Evolutionary conservation across 1,284 basidiomycete species (phyloP).

Genomic region (Termitomyces sp.): DNA sequence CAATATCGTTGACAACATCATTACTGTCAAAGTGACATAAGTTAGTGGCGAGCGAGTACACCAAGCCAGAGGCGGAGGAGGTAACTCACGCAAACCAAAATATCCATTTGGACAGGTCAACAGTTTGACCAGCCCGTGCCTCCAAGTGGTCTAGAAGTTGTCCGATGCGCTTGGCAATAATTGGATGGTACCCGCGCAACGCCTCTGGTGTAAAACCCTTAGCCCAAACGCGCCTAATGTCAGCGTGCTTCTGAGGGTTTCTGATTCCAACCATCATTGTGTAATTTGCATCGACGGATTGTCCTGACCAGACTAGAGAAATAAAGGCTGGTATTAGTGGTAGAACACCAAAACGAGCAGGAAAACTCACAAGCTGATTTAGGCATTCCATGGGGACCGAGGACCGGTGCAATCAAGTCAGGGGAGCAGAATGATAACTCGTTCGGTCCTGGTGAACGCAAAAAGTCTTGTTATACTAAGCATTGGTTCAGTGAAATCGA

Average conservation of each 20-base stretch:
- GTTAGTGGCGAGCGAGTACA: neutral
- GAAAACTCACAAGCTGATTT: slow-evolving; percentile 27
- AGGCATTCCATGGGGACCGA: slow-evolving; percentile 29
- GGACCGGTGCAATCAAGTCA: slow-evolving; percentile 24
- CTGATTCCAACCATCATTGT: slow-evolving; percentile 27
- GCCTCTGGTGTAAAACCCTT: slow-evolving; percentile 34
- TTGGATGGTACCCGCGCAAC: slow-evolving; percentile 34
- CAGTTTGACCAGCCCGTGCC: slow-evolving; percentile 10
- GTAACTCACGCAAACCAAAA: slow-evolving; percentile 30
- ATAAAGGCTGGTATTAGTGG: neutral
- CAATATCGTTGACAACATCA: slow-evolving; percentile 38
- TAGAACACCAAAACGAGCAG: neutral
- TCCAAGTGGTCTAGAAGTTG: slow-evolving; percentile 32
- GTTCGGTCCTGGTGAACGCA: slow-evolving; percentile 28
- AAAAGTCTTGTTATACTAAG: neutral
- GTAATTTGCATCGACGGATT: slow-evolving; percentile 15
- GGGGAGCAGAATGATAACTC: slow-evolving; percentile 29
- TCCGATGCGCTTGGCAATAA: slow-evolving; percentile 27
- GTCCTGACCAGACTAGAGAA: slow-evolving; percentile 21
- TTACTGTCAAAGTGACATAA: slow-evolving; percentile 16
- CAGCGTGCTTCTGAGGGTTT: slow-evolving; percentile 32
- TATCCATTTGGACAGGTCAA: slow-evolving; percentile 32
- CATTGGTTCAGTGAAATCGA: neutral
- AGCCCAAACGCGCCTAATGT: slow-evolving; percentile 37
- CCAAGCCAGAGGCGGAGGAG: neutral